Conservation (phyloP, 2,329 filamentous ascomycete genomes). For the Colletotrichum lini region DNA sequence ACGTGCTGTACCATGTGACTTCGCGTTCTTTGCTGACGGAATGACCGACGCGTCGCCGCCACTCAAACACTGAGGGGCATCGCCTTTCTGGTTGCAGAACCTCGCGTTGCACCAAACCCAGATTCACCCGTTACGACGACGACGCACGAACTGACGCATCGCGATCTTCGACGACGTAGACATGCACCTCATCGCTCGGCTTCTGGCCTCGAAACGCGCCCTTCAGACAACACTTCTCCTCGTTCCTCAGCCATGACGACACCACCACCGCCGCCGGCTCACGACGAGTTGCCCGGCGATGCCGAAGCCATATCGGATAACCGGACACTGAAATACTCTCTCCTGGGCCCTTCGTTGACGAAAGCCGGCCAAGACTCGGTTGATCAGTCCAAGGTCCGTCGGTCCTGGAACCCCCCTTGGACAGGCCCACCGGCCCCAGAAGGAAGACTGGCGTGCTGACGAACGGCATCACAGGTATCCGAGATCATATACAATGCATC, state of each 20-base stretch:
- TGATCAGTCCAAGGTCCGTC: slow-evolving; percentile 83
- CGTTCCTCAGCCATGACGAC: slow-evolving; percentile 32
- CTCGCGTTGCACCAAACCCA: too few species aligned
- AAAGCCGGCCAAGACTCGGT: slow-evolving; percentile 95
- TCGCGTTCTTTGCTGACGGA: slow-evolving; percentile 34
- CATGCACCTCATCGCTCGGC: neutral
- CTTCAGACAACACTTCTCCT: neutral
- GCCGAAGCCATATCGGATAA: slow-evolving; percentile 49
- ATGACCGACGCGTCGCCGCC: slow-evolving; percentile 7
- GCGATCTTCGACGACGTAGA: too few species aligned
- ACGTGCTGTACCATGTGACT: slow-evolving; percentile 6
- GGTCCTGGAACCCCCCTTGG: neutral
- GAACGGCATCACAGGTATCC: slow-evolving; percentile 74
- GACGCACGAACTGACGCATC: neutral
- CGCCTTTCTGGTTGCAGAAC: too few species aligned
- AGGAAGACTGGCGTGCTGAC: neutral
- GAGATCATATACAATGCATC: slow-evolving; percentile 98
- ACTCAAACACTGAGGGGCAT: neutral
- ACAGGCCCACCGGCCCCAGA: neutral
- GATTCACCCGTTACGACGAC: too few species aligned
- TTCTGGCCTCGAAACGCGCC: neutral
- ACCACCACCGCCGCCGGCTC: slow-evolving; percentile 39
- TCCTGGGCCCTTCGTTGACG: slow-evolving; percentile 90
- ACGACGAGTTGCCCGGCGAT: slow-evolving; percentile 21
- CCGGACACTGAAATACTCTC: slow-evolving; percentile 85